phyloP scores from a whole-genome alignment of 2,329 filamentous ascomycete species.

The Nannizziopsis arthrosporioides region DNA sequence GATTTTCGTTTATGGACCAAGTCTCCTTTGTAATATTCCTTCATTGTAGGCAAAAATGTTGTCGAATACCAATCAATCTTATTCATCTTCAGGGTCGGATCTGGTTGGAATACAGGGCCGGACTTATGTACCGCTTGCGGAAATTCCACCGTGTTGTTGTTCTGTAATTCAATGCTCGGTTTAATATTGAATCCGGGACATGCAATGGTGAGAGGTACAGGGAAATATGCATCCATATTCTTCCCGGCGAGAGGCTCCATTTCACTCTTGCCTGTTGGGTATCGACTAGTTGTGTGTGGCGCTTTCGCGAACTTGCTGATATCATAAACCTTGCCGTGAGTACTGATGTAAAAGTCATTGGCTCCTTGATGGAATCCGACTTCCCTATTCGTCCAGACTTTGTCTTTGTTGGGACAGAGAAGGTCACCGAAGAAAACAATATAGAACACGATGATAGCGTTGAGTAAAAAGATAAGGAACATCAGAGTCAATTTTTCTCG shows the following conservation, averaged over 20 bases:
- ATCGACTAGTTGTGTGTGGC: slow-evolving; percentile 58
- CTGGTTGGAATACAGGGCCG: slow-evolving; percentile 47
- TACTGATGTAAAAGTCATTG: slow-evolving; percentile 74
- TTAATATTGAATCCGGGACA: slow-evolving; percentile 62
- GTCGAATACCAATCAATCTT: slow-evolving; percentile 64
- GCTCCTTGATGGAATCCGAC: slow-evolving; percentile 58
- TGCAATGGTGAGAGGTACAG: slow-evolving; percentile 59
- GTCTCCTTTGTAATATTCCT: slow-evolving; percentile 76
- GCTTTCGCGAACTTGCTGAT: slow-evolving; percentile 75
- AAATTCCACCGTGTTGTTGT: slow-evolving; percentile 51
- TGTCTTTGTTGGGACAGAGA: slow-evolving; percentile 82
- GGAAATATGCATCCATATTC: slow-evolving; percentile 76
- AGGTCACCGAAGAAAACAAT: slow-evolving; percentile 76
- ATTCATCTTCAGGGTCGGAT: slow-evolving; percentile 48
- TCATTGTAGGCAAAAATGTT: slow-evolving; percentile 65
- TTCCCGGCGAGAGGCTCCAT: slow-evolving; percentile 72
- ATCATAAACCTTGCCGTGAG: slow-evolving; percentile 84
- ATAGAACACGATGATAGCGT: slow-evolving; percentile 76
- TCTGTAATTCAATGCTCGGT: slow-evolving; percentile 37
- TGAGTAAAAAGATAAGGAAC: slow-evolving; percentile 67
- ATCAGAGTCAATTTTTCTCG: slow-evolving; percentile 84
- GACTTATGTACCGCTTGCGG: slow-evolving; percentile 56
- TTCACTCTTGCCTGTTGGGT: slow-evolving; percentile 28
- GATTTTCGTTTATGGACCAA: slow-evolving; percentile 56
- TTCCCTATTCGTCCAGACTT: slow-evolving; percentile 67